Base-by-base conservation (phyloP, 2,329 filamentous ascomycete genomes). In the Fusarium sambucinum region DNA sequence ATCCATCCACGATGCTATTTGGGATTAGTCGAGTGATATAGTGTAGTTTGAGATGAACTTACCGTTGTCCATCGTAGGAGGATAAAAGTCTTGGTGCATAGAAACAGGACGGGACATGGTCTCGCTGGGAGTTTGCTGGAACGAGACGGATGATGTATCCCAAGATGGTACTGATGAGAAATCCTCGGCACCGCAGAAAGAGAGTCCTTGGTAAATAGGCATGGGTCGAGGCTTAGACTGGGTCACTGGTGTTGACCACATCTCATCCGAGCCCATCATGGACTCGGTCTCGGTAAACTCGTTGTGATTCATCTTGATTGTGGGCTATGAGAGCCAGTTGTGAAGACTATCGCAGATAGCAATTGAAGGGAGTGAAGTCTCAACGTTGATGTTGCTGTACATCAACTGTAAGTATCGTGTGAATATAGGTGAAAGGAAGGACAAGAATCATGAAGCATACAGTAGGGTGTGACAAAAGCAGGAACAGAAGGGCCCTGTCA, bases 141-240 rank as follows among this genome's bases (percentile, higher is more conserved):
- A 79, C 12, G 84, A 82, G 68, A 88, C 76, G 6, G 80, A 82
- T 37, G 85, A 84, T 25, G 86, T 81, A 71, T 88, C 87, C 87
- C 87, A 90, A 4, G 85, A 82, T 17, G 85, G 81, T 45, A 89
- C 75, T 6, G 82, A 80, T 45, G 81, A 80, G 66, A 83, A 87
- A 44, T 86, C 83, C 64, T 87, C 86, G 35, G 81, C 81, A 65
- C 86, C 79, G 72, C 84, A 87, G 77, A 86, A 89, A 19, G 86
- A 85, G 73, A 89, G 88, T 52, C 84, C 85, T 73, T 88, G 87
- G 69, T 89, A 86, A 59, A 89, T 88, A 38, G 86, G 87, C 42
- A 84, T 85, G 55, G 87, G 86, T 38, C 86, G 83, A 46, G 84
- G 84, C 65, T 85, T 81, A 60, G 82, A 78, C 55, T 86, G 83